Conservation (phyloP, 768 basidiomycete species). For the Mycena chlorophos region DNA sequence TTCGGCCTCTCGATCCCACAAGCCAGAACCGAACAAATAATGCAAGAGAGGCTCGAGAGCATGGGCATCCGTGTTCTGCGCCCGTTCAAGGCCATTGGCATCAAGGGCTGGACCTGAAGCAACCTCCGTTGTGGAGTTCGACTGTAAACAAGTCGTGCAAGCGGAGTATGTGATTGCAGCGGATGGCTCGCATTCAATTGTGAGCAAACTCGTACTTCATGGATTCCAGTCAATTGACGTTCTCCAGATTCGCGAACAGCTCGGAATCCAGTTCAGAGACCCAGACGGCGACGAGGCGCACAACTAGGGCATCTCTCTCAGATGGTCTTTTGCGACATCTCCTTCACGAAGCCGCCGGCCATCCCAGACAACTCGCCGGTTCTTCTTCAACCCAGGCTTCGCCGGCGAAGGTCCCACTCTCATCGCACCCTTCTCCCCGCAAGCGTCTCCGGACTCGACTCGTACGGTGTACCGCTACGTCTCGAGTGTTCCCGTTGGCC, state of each 20-base stretch:
- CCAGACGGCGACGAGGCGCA: conserved; percentile 31
- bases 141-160: conserved; percentile 37
- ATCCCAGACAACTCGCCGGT: neutral
- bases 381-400: neutral
- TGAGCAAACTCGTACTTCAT: conserved; percentile 8
- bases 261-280: conserved; percentile 40
- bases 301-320: conserved; percentile 28
- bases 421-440: neutral
- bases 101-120: conserved; percentile 26
- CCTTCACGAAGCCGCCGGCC: conserved; percentile 19
- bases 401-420: neutral
- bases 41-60: conserved; percentile 31
- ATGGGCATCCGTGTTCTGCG: conserved; percentile 32
- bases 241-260: conserved; percentile 40
- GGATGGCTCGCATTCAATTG: conserved; percentile 41
- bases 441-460: neutral
- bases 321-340: conserved; percentile 43
- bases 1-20: conserved; percentile 41
- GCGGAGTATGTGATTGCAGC: conserved; percentile 46
- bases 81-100: conserved; percentile 33
- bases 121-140: conserved; percentile 35
- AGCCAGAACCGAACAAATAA: conserved; percentile 38
- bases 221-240: no score
- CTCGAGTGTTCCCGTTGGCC: conserved; percentile 8
- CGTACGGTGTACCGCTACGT: conserved; percentile 8